Conservation (phyloP, 257 asterid genomes). For the Jacaranda mimosifolia region DNA sequence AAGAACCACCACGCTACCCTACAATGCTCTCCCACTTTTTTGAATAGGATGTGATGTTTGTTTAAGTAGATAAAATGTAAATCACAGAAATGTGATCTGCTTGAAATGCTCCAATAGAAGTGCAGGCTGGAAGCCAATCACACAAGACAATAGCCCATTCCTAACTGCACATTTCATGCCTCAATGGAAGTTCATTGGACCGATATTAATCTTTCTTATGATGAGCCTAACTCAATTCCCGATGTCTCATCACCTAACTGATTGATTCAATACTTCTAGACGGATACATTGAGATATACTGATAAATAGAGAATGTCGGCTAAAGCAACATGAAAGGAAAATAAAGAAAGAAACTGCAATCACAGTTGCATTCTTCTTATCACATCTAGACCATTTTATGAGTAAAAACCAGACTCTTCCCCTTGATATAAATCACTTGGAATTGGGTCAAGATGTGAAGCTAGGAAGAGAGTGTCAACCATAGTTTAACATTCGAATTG, state of each 20-base stretch:
- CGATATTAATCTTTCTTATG: neutral
- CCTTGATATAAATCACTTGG: neutral
- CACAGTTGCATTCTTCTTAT: neutral
- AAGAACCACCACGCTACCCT: too few relatives aligned
- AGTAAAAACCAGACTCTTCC: neutral
- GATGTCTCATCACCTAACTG: neutral
- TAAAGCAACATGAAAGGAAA: neutral
- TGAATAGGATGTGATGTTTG: too few relatives aligned
- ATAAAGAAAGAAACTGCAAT: neutral
- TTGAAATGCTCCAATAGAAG: constrained; percentile 1
- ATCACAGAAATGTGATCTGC: too few relatives aligned
- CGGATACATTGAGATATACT: neutral
- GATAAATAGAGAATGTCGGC: neutral
- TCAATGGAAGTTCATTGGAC: neutral
- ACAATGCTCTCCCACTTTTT: too few relatives aligned
- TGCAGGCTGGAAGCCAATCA: neutral
- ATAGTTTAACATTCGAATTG: neutral
- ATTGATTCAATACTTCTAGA: neutral
- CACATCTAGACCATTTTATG: neutral
- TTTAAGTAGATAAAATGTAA: too few relatives aligned
- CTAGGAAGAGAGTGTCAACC: constrained; percentile 2
- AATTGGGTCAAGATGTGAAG: neutral
- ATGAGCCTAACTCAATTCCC: neutral
- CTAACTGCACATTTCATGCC: neutral
- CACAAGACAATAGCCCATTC: neutral